These are phyloP conservation scores for Chloranthus sessilifolius DNA, from an alignment of 164 flowering plant genomes.

Conservation along the genomic window DNA sequence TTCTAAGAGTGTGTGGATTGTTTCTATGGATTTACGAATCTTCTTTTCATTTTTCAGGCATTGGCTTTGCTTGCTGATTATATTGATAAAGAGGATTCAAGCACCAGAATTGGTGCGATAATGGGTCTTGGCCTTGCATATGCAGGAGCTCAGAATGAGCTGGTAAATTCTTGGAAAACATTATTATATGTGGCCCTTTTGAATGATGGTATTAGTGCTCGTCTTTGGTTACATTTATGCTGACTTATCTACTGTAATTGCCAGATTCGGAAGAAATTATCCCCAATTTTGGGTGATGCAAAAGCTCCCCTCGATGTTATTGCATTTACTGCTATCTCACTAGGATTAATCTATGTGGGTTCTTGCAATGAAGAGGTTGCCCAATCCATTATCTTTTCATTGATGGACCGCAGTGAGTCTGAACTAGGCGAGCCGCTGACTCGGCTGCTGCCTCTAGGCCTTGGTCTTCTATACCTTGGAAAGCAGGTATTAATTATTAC, in stretches of 20 bases:
- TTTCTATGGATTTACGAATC: not conserved
- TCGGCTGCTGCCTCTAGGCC: conserved; percentile 79
- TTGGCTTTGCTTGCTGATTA: conserved; percentile 81
- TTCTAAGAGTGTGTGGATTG: no score
- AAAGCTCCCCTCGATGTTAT: conserved; percentile 84
- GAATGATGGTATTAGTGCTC: not conserved
- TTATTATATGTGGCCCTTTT: not conserved
- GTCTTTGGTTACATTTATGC: not conserved
- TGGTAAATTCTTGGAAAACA: conserved; percentile 33
- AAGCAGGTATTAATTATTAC: conserved; percentile 97
- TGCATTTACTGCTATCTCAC: conserved; percentile 84
- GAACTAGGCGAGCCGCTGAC: conserved; percentile 82
- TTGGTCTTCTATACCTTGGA: conserved; percentile 94
- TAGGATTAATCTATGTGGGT: conserved; percentile 90
- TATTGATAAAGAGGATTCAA: conserved; percentile 74
- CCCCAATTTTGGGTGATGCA: conserved; percentile 65
- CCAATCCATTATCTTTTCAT: conserved; percentile 82
- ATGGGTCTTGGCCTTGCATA: conserved; percentile 94
- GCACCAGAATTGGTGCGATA: conserved; percentile 85
- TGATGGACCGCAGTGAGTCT: conserved; percentile 87
- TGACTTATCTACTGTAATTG: conserved; percentile 10
- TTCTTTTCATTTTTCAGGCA: conserved; percentile 43
- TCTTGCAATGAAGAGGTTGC: conserved; percentile 98
- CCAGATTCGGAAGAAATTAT: conserved; percentile 56
- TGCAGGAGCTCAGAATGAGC: conserved; percentile 88